Evolutionary conservation across 805 yeast species (phyloP).

Genomic region (Ogataea trehalophila): DNA sequence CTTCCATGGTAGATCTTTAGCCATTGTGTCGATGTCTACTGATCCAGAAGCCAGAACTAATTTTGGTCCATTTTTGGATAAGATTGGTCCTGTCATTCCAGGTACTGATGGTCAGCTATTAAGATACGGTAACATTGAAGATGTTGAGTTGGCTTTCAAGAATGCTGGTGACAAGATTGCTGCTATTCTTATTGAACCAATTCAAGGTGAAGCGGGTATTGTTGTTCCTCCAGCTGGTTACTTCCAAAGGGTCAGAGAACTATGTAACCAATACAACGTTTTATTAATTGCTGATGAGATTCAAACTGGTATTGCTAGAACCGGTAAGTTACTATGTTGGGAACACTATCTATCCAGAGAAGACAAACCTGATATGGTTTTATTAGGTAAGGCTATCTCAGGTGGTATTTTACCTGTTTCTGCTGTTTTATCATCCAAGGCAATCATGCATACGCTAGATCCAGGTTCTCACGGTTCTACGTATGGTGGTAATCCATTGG

Average conservation of each 20-base stretch:
- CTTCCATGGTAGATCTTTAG: slow-evolving; percentile 95
- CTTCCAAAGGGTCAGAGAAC: slow-evolving; percentile 61
- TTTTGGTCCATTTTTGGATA: slow-evolving; percentile 85
- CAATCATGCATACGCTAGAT: slow-evolving; percentile 81
- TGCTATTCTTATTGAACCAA: slow-evolving; percentile 89
- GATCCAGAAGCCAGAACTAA: slow-evolving; percentile 87
- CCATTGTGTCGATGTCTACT: slow-evolving; percentile 93
- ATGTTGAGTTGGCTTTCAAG: slow-evolving; percentile 74
- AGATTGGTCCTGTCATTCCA: slow-evolving; percentile 82
- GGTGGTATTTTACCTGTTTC: slow-evolving; percentile 95
- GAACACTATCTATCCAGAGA: slow-evolving; percentile 64
- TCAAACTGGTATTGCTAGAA: slow-evolving; percentile 96
- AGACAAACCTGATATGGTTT: slow-evolving; percentile 83
- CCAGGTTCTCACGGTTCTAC: slow-evolving; percentile 98
- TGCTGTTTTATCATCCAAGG: slow-evolving; percentile 84
- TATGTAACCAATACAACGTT: slow-evolving; percentile 80
- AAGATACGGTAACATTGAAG: slow-evolving; percentile 83
- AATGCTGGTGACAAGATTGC: slow-evolving; percentile 86
- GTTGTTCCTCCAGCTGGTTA: slow-evolving; percentile 88
- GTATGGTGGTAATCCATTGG: slow-evolving; percentile 95
- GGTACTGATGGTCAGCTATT: slow-evolving; percentile 56
- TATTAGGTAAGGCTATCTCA: slow-evolving; percentile 90
- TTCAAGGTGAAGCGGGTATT: slow-evolving; percentile 98
- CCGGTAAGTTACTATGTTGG: slow-evolving; percentile 88
- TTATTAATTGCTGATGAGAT: slow-evolving; percentile 93